phyloP scores from a whole-genome alignment of 345 rosid species.

The Aurinia saxatilis region DNA sequence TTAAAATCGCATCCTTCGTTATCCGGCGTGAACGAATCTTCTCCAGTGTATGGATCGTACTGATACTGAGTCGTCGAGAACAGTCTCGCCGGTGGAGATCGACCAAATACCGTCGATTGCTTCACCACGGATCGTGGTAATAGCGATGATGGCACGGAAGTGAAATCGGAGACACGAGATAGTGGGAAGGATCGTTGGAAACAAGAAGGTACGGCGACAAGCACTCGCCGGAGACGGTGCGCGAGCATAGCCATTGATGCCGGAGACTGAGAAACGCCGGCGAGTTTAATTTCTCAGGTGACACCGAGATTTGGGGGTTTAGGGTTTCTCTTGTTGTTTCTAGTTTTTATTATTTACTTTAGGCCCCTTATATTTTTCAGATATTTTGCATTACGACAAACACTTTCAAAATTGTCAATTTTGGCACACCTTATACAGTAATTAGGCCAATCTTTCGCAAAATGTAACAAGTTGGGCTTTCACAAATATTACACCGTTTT shows the following conservation, averaged over 20 bases:
- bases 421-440: neutral
- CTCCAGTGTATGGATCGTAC: slow-evolving; percentile 46
- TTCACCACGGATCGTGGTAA: slow-evolving; percentile 12
- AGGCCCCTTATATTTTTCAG: neutral
- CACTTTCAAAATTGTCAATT: neutral
- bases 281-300: neutral
- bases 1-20: slow-evolving; percentile 86
- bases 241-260: slow-evolving; percentile 34
- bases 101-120: neutral
- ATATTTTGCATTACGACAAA: neutral
- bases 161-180: neutral
- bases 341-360: neutral
- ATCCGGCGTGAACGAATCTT: slow-evolving; percentile 61
- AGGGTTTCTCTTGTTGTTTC: slow-evolving; percentile 1
- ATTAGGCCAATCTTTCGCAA: neutral
- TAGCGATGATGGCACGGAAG: neutral
- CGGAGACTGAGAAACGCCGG: neutral
- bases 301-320: neutral
- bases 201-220: slow-evolving; percentile 21
- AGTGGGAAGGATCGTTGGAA: slow-evolving; percentile 25
- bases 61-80: slow-evolving; percentile 25
- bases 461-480: neutral
- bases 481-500: neutral
- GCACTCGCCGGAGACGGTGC: slow-evolving; percentile 48
- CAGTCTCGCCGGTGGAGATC: slow-evolving; percentile 8